Base-by-base conservation (phyloP, 257 asterid genomes). In the Ophiorrhiza pumila region DNA sequence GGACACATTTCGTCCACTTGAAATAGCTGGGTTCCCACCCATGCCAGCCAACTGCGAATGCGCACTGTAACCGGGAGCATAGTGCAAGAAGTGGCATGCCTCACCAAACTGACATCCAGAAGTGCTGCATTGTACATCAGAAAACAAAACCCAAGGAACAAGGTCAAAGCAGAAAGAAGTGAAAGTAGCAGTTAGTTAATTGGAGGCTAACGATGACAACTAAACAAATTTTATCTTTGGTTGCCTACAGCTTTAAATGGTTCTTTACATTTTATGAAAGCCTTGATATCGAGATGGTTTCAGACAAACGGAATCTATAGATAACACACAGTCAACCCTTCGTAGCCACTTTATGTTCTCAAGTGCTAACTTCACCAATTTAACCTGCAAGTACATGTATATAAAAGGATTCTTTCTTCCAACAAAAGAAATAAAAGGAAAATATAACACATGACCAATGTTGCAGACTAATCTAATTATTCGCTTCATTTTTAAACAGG, bases 61-160 rank as follows among this genome's bases (percentile, higher is more conserved):
- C 1, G 95, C 90, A 64, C 84, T 88, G 56, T 89, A 89, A 65
- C 97, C 98, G 34, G 96, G 97, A 52, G 88, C 86, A 60, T 82
- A 71, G 84, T 91, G 98, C 59, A 91, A 92, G 80, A 91, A 93
- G 79, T 93, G 97, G 78, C 98, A 93, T 63, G 80, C 83, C 82
- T 89, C 93, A 31, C 97, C 93, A 68, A 86, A 89, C 57, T 79
- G 87, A 73, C 90, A 86, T 20, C 92, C 92, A 5, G 92, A 80
- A 68, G 85, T 83, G 84, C 98, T 93, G 90, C 85, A 84, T 45
- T 41, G 34, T 17, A 57, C 31, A 74, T 22, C 18, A 41, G 55
- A 50, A 29, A 65, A 61, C 15, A 58, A 66, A 74, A 42, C 35
- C 29, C n/a, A 57, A 41, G 72, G 29, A 53, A 49, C 41, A 34